Evolutionary conservation across 2,329 filamentous ascomycete genomes (phyloP), one percentile per base, ranked within the genome.

Genomic region (Fusarium poae): DNA sequence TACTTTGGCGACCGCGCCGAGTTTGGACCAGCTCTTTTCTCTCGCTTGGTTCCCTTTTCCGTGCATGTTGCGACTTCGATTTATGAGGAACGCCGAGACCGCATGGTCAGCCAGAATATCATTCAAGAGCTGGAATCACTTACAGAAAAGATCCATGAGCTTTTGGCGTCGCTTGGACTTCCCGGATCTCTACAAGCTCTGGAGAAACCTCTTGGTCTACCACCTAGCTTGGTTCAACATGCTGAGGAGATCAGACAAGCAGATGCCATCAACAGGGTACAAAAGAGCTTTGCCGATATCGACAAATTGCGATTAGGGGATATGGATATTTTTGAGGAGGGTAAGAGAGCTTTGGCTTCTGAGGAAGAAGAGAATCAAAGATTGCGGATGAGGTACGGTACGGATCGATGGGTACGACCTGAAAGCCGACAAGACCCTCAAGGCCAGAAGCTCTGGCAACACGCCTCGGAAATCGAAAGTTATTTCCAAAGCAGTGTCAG

Each of bases 51-150:
- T 0, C 96, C 96, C 0, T 98, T 97, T 77, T 94, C 94, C 0
- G 96, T 98, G 0, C 96, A 99, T 75, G 88, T 98, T 49, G 96
- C 96, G 10, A 93, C 94, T 2, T 97, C 93, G 48, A 97, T 98
- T 34, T 99, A 99, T 76, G 94, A 94, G 57, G 94, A 98, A 76
- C 88, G 94, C 16, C 87, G 94, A 59, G 94, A 99, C 77, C 88
- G 94, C n/a, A 83, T 97, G 60, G 91, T 99, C 43, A 97, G 96
- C 76, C 92, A 93, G 70, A 92, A 88, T 51, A 93, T 98, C 32
- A 91, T 97, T 49, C 89, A 91, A 27, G 91, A 97, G 75, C 82
- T 98, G 6, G 94, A 98, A 73, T 85, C 84, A 0, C 85, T 98
- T 72, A 97, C 93, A 0, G 89, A 91, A 62, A 89, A 90, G 67